A percentile compares a stretch with the other conserved stretches of the same genome.
Evolutionary conservation across 1,284 basidiomycete species (phyloP).

Genomic region (Kalmanozyma brasiliensis): DNA sequence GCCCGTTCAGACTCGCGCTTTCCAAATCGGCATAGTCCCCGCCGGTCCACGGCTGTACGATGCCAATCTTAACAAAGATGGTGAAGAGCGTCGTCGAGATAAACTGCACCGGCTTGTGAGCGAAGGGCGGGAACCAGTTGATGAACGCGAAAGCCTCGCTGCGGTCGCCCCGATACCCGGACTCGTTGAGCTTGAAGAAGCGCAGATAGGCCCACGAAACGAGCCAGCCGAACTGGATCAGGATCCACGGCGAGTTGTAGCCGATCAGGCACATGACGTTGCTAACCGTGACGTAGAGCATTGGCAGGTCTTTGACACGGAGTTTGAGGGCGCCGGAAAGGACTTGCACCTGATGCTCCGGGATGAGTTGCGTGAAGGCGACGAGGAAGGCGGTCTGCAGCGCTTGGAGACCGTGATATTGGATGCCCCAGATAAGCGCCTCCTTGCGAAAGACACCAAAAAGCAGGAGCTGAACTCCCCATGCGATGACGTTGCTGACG

Average conservation of each 20-base stretch:
- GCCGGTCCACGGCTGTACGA: conserved; percentile 75
- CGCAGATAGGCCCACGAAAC: conserved; percentile 93
- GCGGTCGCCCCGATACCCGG: conserved; percentile 78
- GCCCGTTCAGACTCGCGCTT: conserved; percentile 76
- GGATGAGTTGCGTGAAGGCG: conserved; percentile 95
- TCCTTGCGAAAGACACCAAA: conserved; percentile 59
- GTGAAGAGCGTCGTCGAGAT: conserved; percentile 78
- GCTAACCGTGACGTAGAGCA: conserved; percentile 90
- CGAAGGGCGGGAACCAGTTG: conserved; percentile 93
- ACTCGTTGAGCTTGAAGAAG: conserved; percentile 88
- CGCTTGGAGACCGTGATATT: conserved; percentile 90
- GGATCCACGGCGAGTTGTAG: conserved; percentile 90
- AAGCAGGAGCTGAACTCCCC: conserved; percentile 54
- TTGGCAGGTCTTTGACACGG: conserved; percentile 92
- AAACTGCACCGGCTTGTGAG: conserved; percentile 73
- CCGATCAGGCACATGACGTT: conserved; percentile 88
- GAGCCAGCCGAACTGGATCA: conserved; percentile 96
- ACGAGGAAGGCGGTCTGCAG: conserved; percentile 91
- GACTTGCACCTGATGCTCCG: conserved; percentile 95
- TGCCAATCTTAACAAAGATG: conserved; percentile 74
- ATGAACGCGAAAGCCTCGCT: conserved; percentile 97
- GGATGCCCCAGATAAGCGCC: conserved; percentile 75
- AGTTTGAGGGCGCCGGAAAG: conserved; percentile 81
- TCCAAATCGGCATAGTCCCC: conserved; percentile 50
- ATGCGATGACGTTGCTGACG: conserved; percentile 60